Conservation (phyloP, 345 rosid species). For the Ceriops tagal region DNA sequence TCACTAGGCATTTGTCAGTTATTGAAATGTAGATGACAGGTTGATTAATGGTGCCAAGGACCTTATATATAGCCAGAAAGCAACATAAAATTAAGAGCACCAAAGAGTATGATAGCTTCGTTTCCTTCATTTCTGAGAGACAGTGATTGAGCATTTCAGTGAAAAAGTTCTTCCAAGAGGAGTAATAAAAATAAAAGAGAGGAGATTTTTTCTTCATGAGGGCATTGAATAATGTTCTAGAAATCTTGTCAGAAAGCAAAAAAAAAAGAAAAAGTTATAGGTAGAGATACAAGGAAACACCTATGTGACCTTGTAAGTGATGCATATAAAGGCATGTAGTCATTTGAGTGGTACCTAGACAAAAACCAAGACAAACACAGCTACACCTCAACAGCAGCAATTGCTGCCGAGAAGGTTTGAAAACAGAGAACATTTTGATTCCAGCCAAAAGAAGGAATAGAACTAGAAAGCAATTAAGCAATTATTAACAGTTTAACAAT, state of each 20-base stretch:
- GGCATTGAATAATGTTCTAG: background rate
- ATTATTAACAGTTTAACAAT: background rate
- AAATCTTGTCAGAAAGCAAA: conserved; percentile 5
- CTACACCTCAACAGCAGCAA: background rate
- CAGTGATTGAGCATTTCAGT: background rate
- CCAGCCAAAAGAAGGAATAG: background rate
- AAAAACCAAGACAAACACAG: background rate
- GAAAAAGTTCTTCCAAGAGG: background rate
- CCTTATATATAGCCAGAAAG: background rate
- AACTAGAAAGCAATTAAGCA: background rate
- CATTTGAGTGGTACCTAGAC: background rate
- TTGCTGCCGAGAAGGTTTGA: background rate
- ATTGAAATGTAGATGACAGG: background rate
- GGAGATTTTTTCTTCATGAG: background rate
- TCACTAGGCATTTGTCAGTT: background rate
- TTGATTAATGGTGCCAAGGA: background rate
- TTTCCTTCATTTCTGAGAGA: background rate
- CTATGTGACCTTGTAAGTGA: background rate
- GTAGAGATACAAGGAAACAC: background rate
- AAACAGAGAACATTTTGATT: background rate
- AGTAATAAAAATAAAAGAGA: background rate
- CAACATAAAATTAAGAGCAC: background rate
- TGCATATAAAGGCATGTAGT: background rate
- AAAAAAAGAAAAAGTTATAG: background rate
- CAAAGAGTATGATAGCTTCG: background rate